phyloP scores from a whole-genome alignment of 768 basidiomycete species.

The Lactarius trivialis region DNA sequence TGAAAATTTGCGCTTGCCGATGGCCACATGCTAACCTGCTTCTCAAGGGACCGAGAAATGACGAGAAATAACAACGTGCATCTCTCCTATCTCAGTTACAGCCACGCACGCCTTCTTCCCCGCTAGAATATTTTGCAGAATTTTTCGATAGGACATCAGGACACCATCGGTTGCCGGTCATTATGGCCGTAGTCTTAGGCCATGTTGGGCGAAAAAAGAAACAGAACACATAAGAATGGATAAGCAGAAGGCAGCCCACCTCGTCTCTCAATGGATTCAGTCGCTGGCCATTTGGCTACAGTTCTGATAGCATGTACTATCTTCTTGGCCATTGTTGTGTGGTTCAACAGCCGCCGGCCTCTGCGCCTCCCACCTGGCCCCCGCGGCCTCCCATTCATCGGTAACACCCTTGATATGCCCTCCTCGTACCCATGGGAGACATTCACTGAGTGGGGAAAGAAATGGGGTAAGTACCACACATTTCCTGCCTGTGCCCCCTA shows the following conservation, averaged over 20 bases:
- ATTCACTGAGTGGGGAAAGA: background rate
- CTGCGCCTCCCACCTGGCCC: background rate
- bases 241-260: background rate
- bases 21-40: too few species aligned
- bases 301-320: background rate
- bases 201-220: too few species aligned
- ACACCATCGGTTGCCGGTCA: too few species aligned
- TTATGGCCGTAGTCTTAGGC: too few species aligned
- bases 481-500: background rate
- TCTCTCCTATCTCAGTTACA: too few species aligned
- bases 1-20: too few species aligned
- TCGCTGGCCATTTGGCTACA: background rate
- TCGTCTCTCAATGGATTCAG: background rate
- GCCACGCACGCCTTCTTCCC: too few species aligned
- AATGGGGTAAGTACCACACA: background rate
- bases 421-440: background rate
- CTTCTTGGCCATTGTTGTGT: background rate
- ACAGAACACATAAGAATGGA: background rate
- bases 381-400: background rate
- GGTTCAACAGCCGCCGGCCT: background rate
- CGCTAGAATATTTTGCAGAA: too few species aligned
- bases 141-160: too few species aligned
- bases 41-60: too few species aligned
- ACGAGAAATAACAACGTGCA: too few species aligned
- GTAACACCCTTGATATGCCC: background rate